Evolutionary conservation across 1,284 basidiomycete species (phyloP), one percentile per base, ranked within the genome.

Genomic region (Pseudozyma tsukubaensis): DNA sequence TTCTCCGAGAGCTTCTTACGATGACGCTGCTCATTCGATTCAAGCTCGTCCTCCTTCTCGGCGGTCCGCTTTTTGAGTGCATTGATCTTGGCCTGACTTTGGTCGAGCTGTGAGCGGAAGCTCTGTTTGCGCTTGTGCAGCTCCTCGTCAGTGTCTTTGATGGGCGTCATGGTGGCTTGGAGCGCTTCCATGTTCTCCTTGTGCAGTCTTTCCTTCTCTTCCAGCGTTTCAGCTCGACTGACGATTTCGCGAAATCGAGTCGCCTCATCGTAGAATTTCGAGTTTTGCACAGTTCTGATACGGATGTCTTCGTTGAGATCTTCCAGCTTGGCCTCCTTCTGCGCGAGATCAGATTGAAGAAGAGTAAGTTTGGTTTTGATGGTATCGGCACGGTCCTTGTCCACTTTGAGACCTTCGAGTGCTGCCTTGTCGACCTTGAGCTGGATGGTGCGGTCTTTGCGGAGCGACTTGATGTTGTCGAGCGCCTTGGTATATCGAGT

Each of bases 401-500:
- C 94, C 29, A 89, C 88, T 43, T 91, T 89, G 39, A 97, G 88
- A 34, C 91, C 90, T 43, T 92, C 89, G 3, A 98, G 89, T 13
- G 92, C 90, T 81, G 94, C 95, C 78, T 92, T 92, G 85, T 98
- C 94, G 1, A 94, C 91, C 85, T 99, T 99, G 61, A 97, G 89
- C 68, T 98, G 95, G 4, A 91, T 89, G 0, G 91, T 88, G 14
- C 94, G 91, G 51, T 99, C 97, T 84, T 99, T 99, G 39, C 80
- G 77, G 3, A 84, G 63, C 7, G 76, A 65, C 84, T 96, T 97
- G 87, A 99, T 97, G 45, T 92, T 91, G 76, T 97, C 94, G 3
- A 99, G 88, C 1, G 97, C 97, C 83, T 99, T 99, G 1, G 96
- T 98, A 40, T 81, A 82, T 50, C 78, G 76, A 1, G 96, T 99